Percentiles rank a stretch among this genome's conserved stretches.
These are phyloP conservation scores for Curvularia sp. DNA, from an alignment of 2,329 filamentous ascomycete genomes.

Conservation along the genomic window DNA sequence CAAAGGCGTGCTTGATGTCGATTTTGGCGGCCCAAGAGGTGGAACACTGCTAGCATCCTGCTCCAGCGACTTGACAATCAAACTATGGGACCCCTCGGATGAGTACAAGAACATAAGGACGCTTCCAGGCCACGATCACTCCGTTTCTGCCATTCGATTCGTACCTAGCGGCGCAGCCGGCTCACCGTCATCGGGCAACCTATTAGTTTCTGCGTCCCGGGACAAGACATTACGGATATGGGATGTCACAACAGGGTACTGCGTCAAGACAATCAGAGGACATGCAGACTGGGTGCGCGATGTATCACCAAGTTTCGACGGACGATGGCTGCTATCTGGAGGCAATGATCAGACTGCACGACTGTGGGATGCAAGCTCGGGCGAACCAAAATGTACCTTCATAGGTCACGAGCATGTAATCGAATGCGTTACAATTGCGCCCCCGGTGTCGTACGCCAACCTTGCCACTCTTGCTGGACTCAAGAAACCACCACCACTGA, in stretches of 20 bases:
- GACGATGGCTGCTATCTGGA: slow-evolving; percentile 80
- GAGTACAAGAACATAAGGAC: slow-evolving; percentile 96
- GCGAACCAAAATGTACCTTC: slow-evolving; percentile 79
- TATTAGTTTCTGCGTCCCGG: slow-evolving; percentile 84
- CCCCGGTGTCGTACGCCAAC: slow-evolving; percentile 77
- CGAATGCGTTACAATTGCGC: slow-evolving; percentile 87
- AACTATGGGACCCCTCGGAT: slow-evolving; percentile 90
- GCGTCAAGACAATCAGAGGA: slow-evolving; percentile 85
- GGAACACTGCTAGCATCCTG: slow-evolving; percentile 82
- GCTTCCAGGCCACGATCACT: slow-evolving; percentile 89
- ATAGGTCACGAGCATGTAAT: slow-evolving; percentile 86
- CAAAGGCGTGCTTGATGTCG: slow-evolving; percentile 83
- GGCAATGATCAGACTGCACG: slow-evolving; percentile 83
- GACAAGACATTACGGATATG: slow-evolving; percentile 87
- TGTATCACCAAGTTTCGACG: slow-evolving; percentile 81
- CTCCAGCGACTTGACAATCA: slow-evolving; percentile 89
- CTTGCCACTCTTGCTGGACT: slow-evolving; percentile 78
- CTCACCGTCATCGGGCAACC: slow-evolving; percentile 78
- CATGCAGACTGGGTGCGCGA: slow-evolving; percentile 93
- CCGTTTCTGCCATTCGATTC: slow-evolving; percentile 86
- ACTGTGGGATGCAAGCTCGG: slow-evolving; percentile 81
- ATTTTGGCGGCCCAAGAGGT: slow-evolving; percentile 85
- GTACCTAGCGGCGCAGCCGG: slow-evolving; percentile 83
- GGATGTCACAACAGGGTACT: slow-evolving; percentile 93
- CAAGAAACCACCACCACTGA: slow-evolving; percentile 78